Evolutionary conservation across 768 basidiomycete genomes (phyloP).

Genomic region (Russula sp.): DNA sequence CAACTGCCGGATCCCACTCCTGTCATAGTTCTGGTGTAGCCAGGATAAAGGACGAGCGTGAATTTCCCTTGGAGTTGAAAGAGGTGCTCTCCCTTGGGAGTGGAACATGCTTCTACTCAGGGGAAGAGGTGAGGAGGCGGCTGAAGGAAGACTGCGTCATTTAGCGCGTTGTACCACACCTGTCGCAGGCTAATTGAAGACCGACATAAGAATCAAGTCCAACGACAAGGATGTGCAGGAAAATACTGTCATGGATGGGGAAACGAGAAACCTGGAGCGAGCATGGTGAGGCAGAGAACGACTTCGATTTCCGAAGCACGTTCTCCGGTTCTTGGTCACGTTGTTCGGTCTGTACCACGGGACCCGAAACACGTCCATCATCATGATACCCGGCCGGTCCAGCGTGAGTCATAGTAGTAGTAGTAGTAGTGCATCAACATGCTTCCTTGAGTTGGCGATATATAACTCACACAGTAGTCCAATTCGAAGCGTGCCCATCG

Average conservation of each 20-base stretch:
- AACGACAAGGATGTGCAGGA: slow-evolving; percentile 27
- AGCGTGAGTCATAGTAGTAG: too few species aligned
- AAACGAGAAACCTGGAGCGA: neutral
- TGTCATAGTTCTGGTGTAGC: slow-evolving; percentile 81
- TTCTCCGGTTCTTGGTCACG: slow-evolving; percentile 15
- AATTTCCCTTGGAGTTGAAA: slow-evolving; percentile 55
- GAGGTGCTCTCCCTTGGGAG: slow-evolving; percentile 36
- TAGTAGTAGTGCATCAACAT: neutral
- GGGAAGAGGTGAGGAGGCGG: slow-evolving; percentile 63
- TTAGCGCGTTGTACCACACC: slow-evolving; percentile 74
- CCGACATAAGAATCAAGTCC: neutral
- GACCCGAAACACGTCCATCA: too few species aligned
- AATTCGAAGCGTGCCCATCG: neutral
- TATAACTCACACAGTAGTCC: neutral
- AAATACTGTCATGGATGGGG: slow-evolving; percentile 45
- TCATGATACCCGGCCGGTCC: too few species aligned
- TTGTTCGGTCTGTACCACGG: neutral
- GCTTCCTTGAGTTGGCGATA: neutral
- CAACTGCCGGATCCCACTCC: slow-evolving; percentile 93
- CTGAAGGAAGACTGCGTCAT: slow-evolving; percentile 72
- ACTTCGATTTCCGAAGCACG: neutral
- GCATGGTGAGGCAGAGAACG: neutral
- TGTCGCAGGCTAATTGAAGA: slow-evolving; percentile 55
- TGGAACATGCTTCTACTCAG: slow-evolving; percentile 78
- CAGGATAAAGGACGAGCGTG: slow-evolving; percentile 55